Base-by-base conservation (phyloP, 2,329 filamentous ascomycete species). In the Monosporascus sp. region DNA sequence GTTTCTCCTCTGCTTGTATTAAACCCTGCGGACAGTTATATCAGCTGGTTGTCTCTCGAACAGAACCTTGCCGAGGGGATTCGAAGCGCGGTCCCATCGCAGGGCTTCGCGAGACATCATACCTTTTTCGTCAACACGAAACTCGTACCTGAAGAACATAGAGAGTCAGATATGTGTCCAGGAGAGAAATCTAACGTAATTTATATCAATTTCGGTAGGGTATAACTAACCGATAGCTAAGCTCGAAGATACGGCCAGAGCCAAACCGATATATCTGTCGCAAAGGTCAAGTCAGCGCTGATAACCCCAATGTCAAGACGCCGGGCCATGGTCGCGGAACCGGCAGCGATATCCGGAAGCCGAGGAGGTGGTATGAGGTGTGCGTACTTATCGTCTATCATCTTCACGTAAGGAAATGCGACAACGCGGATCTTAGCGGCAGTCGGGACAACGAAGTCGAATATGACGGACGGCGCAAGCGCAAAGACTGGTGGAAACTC, bases 81-180 rank as follows among this genome's bases (percentile, higher is more conserved):
- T 50, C 48, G 53, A 46, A 47, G 43, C 31, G 48, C 17, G 36
- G 53, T 45, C 49, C 26, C 40, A 41, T 52, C 31, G 54, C 49
- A 43, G 36, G 51, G 38, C n/a, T 38, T 43, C 31, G 11, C 9
- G 41, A 50, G 51, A 19, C 49, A 56, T 69, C 74, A 71, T 76
- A 94, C 90, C 83, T 97, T 97, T 77, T 99, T 99, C 48, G 95
- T 99, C 66, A 99, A 97, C 63, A 99, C 93, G 73, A 99, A 99
- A 81, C 92, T 96, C 50, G 90, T 91, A 68, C 91, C 91, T 94
- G 64, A 44, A 45, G 55, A 43, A 54, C 40, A 41, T 45, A 52
- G 48, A 51, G 3, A 50, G 49, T 60, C 50, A 63, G 57, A 17
- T 49, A 47, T 16, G 34, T 31, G 31, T 51, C n/a, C 51, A 40